Base-by-base conservation (phyloP, 2,329 filamentous ascomycete species). In the Cucurbitaria berberidis region DNA sequence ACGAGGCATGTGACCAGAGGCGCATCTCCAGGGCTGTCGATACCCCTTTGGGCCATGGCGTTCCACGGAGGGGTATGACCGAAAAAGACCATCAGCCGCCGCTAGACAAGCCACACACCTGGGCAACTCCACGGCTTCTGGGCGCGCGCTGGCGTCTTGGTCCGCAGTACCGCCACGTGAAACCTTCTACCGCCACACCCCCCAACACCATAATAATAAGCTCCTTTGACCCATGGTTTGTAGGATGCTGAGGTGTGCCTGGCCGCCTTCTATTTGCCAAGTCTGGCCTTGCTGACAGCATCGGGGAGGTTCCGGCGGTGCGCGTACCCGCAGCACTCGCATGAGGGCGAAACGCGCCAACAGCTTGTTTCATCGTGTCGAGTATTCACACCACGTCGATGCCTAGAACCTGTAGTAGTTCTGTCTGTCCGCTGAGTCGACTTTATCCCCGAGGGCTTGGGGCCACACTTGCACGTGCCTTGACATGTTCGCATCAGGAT, bases 161-260 rank as follows among this genome's bases (percentile, higher is more conserved):
- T 30, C 48, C 53, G 45, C 48, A 57, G 49, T 53, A 62, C 63
- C 57, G 57, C 70, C 70, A 73, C 69, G 69, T 72, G 68, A 72
- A 70, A 70, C 64, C 61, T 42, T 35, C 56, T 34, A 57, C 53
- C 62, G 65, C 62, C 64, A 67, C 62, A 62, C 29, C n/a, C n/a
- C n/a, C n/a, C n/a, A n/a, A n/a, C n/a, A n/a, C n/a, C n/a, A n/a
- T n/a, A n/a, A n/a, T n/a, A n/a, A n/a, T n/a, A 34, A 43, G 64
- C 51, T 60, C 64, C 10, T 8, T 21, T 24, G 3, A 41, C 6
- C 21, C 29, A 9, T 13, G 26, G 8, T 19, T 15, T 27, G 45
- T 27, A 8, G 8, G 22, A 34, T 29, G 47, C 32, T 29, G 15
- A 19, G 16, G n/a, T n/a, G n/a, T n/a, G n/a, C n/a, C n/a, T n/a